Evolutionary conservation across 2,329 filamentous ascomycete genomes (phyloP).

Genomic region (Trichocomaceae sp.): DNA sequence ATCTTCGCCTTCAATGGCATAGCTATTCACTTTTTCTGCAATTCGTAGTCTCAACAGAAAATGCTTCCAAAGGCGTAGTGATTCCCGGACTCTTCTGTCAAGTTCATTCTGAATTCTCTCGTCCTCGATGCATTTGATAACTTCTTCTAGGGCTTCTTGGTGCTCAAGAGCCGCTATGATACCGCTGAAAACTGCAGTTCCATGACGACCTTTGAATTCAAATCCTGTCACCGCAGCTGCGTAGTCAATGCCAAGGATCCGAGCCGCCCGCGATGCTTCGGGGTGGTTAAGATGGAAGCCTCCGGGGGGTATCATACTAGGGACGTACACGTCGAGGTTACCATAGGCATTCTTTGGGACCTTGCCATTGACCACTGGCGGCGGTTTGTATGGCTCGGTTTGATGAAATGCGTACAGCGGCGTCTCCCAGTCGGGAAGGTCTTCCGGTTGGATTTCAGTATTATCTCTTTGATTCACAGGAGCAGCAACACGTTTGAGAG

Average conservation of each 20-base stretch:
- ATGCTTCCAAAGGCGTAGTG: slow-evolving; percentile 53
- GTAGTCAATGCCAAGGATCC: slow-evolving; percentile 71
- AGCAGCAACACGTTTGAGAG: slow-evolving; percentile 64
- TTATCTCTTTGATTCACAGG: slow-evolving; percentile 36
- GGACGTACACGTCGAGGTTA: slow-evolving; percentile 58
- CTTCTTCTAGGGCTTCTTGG: slow-evolving; percentile 63
- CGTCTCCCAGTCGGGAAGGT: slow-evolving; percentile 48
- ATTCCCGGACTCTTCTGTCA: slow-evolving; percentile 45
- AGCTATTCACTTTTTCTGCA: slow-evolving; percentile 62
- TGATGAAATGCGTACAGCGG: slow-evolving; percentile 53
- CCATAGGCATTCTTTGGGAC: slow-evolving; percentile 59
- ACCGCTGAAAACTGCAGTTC: slow-evolving; percentile 75
- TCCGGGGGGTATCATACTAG: slow-evolving; percentile 57
- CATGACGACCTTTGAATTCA: slow-evolving; percentile 74
- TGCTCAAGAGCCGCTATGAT: slow-evolving; percentile 68
- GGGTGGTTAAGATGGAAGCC: slow-evolving; percentile 52
- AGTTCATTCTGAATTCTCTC: slow-evolving; percentile 58
- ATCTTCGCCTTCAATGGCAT: slow-evolving; percentile 35
- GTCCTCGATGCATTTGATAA: slow-evolving; percentile 62
- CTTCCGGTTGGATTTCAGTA: slow-evolving; percentile 37
- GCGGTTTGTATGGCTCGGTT: slow-evolving; percentile 66
- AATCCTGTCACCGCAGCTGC: slow-evolving; percentile 88
- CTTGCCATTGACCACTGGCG: slow-evolving; percentile 65
- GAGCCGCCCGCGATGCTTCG: slow-evolving; percentile 64
- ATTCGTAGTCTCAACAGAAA: slow-evolving; percentile 61